Base-by-base conservation (phyloP, 495 filamentous ascomycete species). In the Hypomontagnella monticulosa region DNA sequence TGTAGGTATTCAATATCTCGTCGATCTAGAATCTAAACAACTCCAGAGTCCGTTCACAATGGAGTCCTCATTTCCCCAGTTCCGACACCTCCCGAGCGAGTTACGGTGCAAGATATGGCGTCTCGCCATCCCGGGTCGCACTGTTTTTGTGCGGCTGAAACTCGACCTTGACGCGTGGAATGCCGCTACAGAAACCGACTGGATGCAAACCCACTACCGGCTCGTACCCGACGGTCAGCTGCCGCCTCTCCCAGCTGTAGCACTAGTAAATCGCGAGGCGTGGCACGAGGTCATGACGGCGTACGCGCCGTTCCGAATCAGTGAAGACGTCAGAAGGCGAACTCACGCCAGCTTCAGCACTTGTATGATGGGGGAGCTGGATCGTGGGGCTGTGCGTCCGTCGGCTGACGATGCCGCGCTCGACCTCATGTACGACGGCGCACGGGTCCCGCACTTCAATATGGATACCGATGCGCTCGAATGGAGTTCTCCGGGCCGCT, bases 21-120 rank as follows among this genome's bases (percentile, higher is more conserved):
- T 42, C 6, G 23, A 4, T 46, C 18, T 46, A 20, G 10, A n/a
- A 30, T 30, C 34, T 19, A 53, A 27, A 27, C 23, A 27, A 27
- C 23, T 27, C 6, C 18, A 10, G 4, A 12, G 38, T 2, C 0
- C n/a, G 14, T 36, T 46, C 11, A 15, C 4, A 33, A 61, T 61
- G 61, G 53, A 52, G 8, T 14, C 36, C 15, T 64, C 61, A 11
- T 64, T 64, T 38, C 61, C 53, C 27, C 61, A 64, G 46, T 64
- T 64, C 38, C 33, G 46, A 10, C 37, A 27, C n/a, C 46, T 64
- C 1, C 61, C 61, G 1, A 37, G 38, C 38, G 61, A 64, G 53
- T 34, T 64, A 46, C 61, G 61, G 4, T 57, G 44, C 38, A 64
- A 44, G 46, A 64, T 64, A 57, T 64, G 61, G 61, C 52, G 44